A percentile compares a stretch with the other conserved stretches of the same genome.
Conservation (phyloP, 495 filamentous ascomycete species). For the Penicillium daleae region DNA sequence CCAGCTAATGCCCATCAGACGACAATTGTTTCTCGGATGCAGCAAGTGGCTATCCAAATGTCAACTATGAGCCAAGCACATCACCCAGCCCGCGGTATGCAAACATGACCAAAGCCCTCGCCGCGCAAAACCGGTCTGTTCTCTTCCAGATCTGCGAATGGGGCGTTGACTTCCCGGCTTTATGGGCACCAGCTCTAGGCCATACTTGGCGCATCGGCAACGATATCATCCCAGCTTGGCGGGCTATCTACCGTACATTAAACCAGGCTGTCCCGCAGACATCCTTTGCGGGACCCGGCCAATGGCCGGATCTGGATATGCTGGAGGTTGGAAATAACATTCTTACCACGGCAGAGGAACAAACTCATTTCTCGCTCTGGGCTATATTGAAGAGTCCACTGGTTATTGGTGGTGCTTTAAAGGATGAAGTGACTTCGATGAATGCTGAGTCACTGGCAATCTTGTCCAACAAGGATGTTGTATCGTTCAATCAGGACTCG, state of each 20-base stretch:
- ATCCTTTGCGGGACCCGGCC: constrained; percentile 40
- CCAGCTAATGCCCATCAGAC: constrained; percentile 25
- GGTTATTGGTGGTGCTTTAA: constrained; percentile 54
- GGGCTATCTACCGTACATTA: constrained; percentile 51
- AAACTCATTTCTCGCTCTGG: constrained; percentile 62
- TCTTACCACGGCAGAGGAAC: constrained; percentile 44
- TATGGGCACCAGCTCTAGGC: constrained; percentile 52
- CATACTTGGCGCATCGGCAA: constrained; percentile 58
- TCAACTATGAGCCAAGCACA: constrained; percentile 42
- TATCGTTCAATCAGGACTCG: constrained; percentile 58
- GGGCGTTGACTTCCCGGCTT: constrained; percentile 52
- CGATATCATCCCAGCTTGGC: constrained; percentile 58
- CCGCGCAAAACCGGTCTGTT: constrained; percentile 35
- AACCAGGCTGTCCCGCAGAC: constrained; percentile 53
- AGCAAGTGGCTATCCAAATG: constrained; percentile 38
- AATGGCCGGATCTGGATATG: constrained; percentile 62
- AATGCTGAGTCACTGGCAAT: constrained; percentile 38
- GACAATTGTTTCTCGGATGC: constrained; percentile 57
- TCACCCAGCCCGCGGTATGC: constrained; percentile 35
- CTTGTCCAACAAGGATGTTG: constrained; percentile 53
- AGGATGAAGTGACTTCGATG: constrained; percentile 35
- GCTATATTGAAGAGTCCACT: constrained; percentile 60
- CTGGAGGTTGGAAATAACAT: constrained; percentile 49
- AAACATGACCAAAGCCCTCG: constrained; percentile 39
- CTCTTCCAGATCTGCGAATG: constrained; percentile 58